Evolutionary conservation across 345 rosid genomes (phyloP).

Genomic region (Salix koriyanagi): DNA sequence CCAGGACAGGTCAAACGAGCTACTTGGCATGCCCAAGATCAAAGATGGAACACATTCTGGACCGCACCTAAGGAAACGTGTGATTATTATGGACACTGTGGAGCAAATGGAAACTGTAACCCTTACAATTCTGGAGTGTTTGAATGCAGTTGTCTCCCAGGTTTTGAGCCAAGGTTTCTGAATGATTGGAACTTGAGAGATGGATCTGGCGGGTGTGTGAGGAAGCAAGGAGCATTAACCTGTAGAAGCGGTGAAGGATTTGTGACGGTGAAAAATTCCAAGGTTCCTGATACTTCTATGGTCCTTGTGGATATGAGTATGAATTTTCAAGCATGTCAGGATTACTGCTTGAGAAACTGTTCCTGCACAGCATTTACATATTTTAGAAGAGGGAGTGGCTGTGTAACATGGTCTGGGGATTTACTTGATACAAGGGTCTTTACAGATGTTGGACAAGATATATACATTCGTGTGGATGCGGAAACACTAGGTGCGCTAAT

Average conservation of each 20-base stretch:
- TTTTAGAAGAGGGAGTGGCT: background rate
- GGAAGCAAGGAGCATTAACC: background rate
- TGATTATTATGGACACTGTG: constrained; percentile 7
- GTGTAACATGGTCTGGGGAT: constrained; percentile 10
- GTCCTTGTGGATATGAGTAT: background rate
- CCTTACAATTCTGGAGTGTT: background rate
- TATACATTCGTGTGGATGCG: constrained; percentile 6
- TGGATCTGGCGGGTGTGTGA: constrained; percentile 1
- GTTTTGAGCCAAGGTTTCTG: background rate
- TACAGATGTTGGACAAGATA: background rate
- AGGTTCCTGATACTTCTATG: background rate
- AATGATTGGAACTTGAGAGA: background rate
- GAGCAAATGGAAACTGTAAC: background rate
- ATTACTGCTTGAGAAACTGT: constrained; percentile 6
- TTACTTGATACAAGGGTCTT: background rate
- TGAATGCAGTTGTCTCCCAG: constrained; percentile 12
- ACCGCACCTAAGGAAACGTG: background rate
- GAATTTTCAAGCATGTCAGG: background rate
- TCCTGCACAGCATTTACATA: background rate
- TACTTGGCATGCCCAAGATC: background rate
- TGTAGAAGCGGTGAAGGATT: constrained; percentile 11
- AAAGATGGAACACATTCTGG: background rate
- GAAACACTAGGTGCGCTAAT: background rate
- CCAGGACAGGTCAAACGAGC: background rate
- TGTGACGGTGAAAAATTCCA: background rate